Conservation (phyloP, 148 eudicot species). For the Drosera capensis region DNA sequence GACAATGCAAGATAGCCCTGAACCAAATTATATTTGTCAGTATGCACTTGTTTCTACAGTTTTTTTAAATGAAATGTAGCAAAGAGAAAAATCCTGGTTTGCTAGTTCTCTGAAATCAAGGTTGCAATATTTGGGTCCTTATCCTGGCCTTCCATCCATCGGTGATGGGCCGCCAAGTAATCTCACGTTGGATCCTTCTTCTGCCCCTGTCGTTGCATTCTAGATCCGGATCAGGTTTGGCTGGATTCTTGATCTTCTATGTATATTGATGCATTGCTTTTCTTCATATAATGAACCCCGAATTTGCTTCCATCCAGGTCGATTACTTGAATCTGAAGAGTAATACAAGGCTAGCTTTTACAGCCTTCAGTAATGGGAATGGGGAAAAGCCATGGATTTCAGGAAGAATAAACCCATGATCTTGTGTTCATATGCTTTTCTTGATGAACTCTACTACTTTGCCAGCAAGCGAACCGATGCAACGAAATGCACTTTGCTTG, state of each 20-base stretch:
- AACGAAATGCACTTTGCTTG: neutral
- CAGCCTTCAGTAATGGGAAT: conserved; percentile 11
- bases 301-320: conserved; percentile 30
- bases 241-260: neutral
- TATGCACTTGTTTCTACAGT: neutral
- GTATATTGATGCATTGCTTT: neutral
- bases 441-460: neutral
- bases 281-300: neutral
- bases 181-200: conserved; percentile 45
- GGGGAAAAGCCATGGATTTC: conserved; percentile 46
- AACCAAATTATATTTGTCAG: no score
- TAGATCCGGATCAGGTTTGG: conserved; percentile 69
- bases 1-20: no score
- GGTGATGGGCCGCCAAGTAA: conserved; percentile 23
- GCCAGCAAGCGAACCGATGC: neutral
- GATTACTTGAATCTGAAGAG: conserved; percentile 80
- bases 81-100: conserved; percentile 79
- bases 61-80: conserved; percentile 23
- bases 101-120: conserved; percentile 53
- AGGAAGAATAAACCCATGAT: conserved; percentile 39
- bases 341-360: conserved; percentile 32
- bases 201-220: conserved; percentile 60
- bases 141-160: conserved; percentile 56
- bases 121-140: conserved; percentile 63
- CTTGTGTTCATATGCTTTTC: neutral